Conservation (phyloP, 305 asterid genomes). For the Solanum hybrid region DNA sequence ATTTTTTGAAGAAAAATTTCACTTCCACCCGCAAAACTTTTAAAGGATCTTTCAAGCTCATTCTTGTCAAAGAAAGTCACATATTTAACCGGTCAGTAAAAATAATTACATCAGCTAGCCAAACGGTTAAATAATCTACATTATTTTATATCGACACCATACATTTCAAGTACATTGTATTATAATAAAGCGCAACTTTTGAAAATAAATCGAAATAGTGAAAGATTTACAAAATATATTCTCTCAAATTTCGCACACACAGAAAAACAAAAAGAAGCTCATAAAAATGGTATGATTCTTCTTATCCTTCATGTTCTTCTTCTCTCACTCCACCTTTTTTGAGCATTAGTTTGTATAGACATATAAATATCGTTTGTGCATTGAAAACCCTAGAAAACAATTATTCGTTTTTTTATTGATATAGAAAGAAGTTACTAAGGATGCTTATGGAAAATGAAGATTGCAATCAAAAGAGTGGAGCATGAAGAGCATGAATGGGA, state of each 20-base stretch:
- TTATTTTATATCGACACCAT: too few relatives aligned
- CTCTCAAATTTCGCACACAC: not conserved
- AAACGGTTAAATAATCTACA: too few relatives aligned
- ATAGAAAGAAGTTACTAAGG: not conserved
- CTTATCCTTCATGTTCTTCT: not conserved
- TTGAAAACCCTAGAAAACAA: not conserved
- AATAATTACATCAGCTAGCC: too few relatives aligned
- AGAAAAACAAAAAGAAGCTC: not conserved
- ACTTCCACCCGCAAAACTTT: too few relatives aligned
- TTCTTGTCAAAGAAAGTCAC: too few relatives aligned
- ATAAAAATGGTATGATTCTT: not conserved
- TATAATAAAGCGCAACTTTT: too few relatives aligned
- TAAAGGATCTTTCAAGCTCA: too few relatives aligned
- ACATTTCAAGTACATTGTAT: too few relatives aligned
- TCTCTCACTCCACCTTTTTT: not conserved
- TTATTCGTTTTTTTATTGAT: not conserved
- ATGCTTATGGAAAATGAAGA: not conserved
- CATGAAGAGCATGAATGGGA: constrained; percentile 16
- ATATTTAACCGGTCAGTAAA: too few relatives aligned
- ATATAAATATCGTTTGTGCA: not conserved
- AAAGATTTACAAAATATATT: too few relatives aligned
- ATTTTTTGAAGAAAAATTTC: too few relatives aligned
- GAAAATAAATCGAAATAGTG: too few relatives aligned
- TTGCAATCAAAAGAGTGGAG: not conserved
- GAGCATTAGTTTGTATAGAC: not conserved